Evolutionary conservation across 306 rosid species (phyloP).

Genomic region (Gleditsia sinensis): DNA sequence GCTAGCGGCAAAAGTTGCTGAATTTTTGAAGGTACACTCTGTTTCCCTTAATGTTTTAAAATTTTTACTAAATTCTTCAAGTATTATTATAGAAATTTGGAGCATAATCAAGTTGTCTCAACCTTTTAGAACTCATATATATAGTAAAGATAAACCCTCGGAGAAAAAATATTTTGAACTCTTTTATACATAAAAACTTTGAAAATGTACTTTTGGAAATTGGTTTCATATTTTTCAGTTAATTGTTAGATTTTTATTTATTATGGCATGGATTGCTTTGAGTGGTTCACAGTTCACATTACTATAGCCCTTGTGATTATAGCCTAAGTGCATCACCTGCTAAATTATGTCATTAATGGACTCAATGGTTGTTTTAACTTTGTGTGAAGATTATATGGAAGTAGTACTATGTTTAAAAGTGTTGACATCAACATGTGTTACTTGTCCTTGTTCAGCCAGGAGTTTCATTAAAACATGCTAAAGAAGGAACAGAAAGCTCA

Average conservation of each 20-base stretch:
- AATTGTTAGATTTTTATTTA: neutral
- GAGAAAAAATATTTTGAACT: conserved; percentile 12
- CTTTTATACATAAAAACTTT: neutral
- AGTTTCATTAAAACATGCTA: conserved; percentile 77
- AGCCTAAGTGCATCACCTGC: conserved; percentile 13
- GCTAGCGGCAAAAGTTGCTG: conserved; percentile 86
- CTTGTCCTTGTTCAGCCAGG: conserved; percentile 76
- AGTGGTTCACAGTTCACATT: neutral
- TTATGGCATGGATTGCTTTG: neutral
- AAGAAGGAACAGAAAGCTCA: conserved; percentile 99
- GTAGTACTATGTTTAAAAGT: conserved; percentile 12
- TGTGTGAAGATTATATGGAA: neutral
- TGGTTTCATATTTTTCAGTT: conserved; percentile 3
- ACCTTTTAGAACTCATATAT: conserved; percentile 9
- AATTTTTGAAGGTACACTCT: conserved; percentile 74
- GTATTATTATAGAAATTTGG: conserved; percentile 17
- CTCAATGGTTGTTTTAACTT: neutral
- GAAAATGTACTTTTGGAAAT: conserved; percentile 13
- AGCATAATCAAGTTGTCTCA: conserved; percentile 12
- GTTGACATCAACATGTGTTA: conserved; percentile 32
- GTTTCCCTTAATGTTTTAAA: neutral
- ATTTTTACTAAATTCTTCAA: conserved; percentile 14
- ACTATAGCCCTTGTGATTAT: neutral
- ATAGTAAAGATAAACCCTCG: neutral
- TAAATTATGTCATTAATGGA: neutral